These are phyloP conservation scores for Citrullus amarus DNA, from an alignment of 306 rosid genomes.

Conservation along the genomic window DNA sequence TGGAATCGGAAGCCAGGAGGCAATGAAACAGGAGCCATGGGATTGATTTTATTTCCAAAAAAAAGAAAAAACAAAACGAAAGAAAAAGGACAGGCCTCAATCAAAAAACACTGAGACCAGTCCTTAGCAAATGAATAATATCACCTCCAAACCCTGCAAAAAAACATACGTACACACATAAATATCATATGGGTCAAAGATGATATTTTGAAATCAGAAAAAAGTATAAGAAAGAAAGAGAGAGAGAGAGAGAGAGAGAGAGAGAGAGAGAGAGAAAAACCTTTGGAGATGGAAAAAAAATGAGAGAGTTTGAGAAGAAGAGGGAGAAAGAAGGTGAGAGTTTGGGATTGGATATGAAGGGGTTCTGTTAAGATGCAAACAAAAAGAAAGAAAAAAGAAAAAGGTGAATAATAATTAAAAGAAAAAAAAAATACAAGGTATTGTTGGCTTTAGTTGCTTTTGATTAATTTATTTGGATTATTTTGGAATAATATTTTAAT, in stretches of 20 bases:
- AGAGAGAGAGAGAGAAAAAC: conserved; percentile 14
- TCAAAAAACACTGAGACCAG: conserved; percentile 9
- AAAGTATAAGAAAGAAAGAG: neutral
- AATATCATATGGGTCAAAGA: neutral
- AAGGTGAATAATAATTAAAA: neutral
- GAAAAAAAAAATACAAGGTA: neutral
- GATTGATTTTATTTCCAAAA: neutral
- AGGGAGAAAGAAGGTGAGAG: conserved; percentile 15
- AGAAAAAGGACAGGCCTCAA: neutral
- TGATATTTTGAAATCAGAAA: neutral
- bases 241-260: neutral
- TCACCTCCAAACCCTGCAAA: conserved; percentile 3
- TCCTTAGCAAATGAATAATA: neutral
- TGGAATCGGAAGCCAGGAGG: conserved; percentile 96
- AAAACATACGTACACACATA: neutral
- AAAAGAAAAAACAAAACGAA: no score
- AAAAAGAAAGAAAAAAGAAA: conserved; percentile 33
- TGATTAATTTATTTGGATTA: conserved; percentile 13
- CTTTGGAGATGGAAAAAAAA: conserved; percentile 18
- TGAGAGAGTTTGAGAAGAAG: neutral
- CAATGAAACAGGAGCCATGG: conserved; percentile 76
- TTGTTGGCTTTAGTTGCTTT: conserved; percentile 29
- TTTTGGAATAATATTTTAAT: neutral
- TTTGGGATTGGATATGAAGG: conserved; percentile 45
- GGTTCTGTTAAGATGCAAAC: conserved; percentile 61